Evolutionary conservation across 371 early-diverging fungal species (phyloP).

Genomic region (Circinella umbellata): DNA sequence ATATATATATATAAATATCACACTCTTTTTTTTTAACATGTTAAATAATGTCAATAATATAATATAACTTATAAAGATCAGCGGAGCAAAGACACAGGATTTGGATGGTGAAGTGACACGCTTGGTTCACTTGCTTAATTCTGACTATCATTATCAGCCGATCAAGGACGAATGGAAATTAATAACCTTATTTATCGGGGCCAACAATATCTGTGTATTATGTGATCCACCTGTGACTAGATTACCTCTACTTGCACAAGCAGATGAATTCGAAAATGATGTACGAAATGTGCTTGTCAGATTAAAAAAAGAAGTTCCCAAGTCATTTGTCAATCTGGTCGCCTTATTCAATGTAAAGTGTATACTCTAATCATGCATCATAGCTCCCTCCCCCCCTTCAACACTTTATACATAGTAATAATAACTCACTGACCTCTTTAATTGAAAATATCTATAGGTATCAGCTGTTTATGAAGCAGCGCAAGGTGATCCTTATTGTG

Average conservation of each 20-base stretch:
- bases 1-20: no score
- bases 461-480: slow-evolving; percentile 63
- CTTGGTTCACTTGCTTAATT: slow-evolving; percentile 25
- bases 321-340: slow-evolving; percentile 63
- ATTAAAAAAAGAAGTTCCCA: slow-evolving; percentile 45
- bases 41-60: no score
- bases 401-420: no score
- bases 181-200: slow-evolving; percentile 71
- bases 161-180: slow-evolving; percentile 66
- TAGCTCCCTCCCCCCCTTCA: not conserved
- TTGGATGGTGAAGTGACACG: slow-evolving; percentile 34
- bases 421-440: no score
- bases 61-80: slow-evolving; percentile 36
- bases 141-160: slow-evolving; percentile 21
- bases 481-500: slow-evolving; percentile 62
- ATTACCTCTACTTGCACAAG: slow-evolving; percentile 47
- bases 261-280: slow-evolving; percentile 53
- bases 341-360: slow-evolving; percentile 59
- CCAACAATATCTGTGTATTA: slow-evolving; percentile 69
- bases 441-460: slow-evolving; percentile 24
- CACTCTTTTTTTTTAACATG: no score
- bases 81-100: slow-evolving; percentile 57
- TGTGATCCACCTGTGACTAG: slow-evolving; percentile 47
- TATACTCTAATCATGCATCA: not conserved
- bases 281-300: slow-evolving; percentile 42